Evolutionary conservation across 768 basidiomycete genomes (phyloP).

Genomic region (Tephrocybe rancida): DNA sequence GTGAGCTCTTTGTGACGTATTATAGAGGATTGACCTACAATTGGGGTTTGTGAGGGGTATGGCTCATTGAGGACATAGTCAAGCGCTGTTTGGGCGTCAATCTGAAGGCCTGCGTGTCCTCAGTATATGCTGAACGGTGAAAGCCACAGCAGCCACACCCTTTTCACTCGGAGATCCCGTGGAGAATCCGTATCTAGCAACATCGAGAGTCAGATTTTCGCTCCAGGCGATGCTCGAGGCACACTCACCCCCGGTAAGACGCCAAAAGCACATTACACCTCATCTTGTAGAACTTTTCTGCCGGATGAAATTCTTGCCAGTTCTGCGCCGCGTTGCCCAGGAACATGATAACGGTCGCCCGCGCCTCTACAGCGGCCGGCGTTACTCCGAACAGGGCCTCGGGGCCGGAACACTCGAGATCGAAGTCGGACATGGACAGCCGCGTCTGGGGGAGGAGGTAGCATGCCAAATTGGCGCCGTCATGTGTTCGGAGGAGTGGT

Average conservation of each 20-base stretch:
- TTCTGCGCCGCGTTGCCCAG: slow-evolving; percentile 81
- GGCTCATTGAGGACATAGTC: slow-evolving; percentile 67
- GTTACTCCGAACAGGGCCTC: too few species aligned
- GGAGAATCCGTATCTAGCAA: too few species aligned
- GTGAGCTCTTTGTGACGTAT: not conserved
- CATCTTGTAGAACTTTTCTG: slow-evolving; percentile 64
- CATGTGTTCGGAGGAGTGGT: too few species aligned
- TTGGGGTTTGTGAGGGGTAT: slow-evolving; percentile 54
- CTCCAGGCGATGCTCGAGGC: not conserved
- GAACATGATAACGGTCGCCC: slow-evolving; percentile 85
- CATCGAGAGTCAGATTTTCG: too few species aligned
- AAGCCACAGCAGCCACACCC: not conserved
- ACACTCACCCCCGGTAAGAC: slow-evolving; percentile 84
- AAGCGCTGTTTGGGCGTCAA: slow-evolving; percentile 79
- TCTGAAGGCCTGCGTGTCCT: slow-evolving; percentile 55
- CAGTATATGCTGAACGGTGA: not conserved
- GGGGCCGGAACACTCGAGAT: too few species aligned
- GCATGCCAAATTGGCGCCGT: too few species aligned
- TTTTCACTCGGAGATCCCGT: not conserved
- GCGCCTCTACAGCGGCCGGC: slow-evolving; percentile 19
- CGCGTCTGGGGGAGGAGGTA: too few species aligned
- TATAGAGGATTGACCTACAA: slow-evolving; percentile 39
- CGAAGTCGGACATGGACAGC: too few species aligned
- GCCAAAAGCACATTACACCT: slow-evolving; percentile 86
- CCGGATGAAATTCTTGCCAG: slow-evolving; percentile 71